phyloP scores from a whole-genome alignment of 805 yeast species.

The Yarrowia yakushimensis region DNA sequence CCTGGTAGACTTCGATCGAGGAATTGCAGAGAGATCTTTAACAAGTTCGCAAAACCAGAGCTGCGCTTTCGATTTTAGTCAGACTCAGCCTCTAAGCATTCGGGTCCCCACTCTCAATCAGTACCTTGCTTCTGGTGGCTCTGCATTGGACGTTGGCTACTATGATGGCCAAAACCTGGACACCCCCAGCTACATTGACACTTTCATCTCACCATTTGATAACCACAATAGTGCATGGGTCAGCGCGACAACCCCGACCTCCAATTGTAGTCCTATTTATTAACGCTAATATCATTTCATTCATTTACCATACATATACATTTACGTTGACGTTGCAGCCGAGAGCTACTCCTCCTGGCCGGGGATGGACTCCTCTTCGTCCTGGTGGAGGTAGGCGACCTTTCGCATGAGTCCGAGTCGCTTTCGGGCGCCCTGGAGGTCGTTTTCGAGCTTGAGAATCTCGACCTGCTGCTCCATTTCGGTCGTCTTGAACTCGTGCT shows the following conservation, averaged over 20 bases:
- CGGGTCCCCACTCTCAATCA: neutral
- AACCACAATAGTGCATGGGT: neutral
- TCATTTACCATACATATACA: slow-evolving; percentile 6
- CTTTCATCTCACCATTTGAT: neutral
- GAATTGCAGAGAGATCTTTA: neutral
- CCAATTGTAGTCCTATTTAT: neutral
- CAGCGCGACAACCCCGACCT: neutral
- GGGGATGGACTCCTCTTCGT: slow-evolving; percentile 45
- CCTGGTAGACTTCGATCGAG: neutral
- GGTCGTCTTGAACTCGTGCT: slow-evolving; percentile 77
- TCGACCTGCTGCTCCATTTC: slow-evolving; percentile 95
- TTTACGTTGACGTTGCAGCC: neutral
- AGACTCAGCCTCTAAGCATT: neutral
- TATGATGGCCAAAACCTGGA: neutral
- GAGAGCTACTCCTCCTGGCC: slow-evolving; percentile 12
- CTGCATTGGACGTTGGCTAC: neutral
- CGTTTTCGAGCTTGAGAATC: slow-evolving; percentile 75
- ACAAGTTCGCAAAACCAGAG: neutral
- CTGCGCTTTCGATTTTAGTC: neutral
- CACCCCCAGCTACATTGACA: neutral
- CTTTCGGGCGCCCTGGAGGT: slow-evolving; percentile 67
- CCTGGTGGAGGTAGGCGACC: slow-evolving; percentile 66
- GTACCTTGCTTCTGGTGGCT: neutral
- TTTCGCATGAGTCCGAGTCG: slow-evolving; percentile 81
- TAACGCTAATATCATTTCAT: neutral